Conservation (phyloP, 2,329 filamentous ascomycete genomes). For the Aspergillus candidus region DNA sequence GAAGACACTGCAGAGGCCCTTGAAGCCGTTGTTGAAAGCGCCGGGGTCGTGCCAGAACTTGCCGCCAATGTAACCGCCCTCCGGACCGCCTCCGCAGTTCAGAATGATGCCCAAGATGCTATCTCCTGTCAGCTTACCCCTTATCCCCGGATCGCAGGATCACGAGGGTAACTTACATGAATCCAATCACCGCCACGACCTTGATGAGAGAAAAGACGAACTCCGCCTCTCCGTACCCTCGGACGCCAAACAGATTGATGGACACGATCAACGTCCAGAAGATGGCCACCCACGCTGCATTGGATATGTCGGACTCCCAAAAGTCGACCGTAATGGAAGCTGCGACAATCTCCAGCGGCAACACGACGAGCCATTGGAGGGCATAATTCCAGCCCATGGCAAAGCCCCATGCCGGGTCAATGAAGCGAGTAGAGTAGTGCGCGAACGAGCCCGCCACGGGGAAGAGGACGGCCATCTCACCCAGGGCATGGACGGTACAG, state of each 20-base stretch:
- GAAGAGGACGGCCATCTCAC: conserved; percentile 84
- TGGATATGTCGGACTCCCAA: conserved; percentile 62
- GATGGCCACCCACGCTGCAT: conserved; percentile 72
- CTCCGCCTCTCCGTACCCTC: conserved; percentile 83
- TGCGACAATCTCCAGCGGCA: conserved; percentile 81
- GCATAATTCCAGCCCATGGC: conserved; percentile 96
- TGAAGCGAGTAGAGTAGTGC: conserved; percentile 82
- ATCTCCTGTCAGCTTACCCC: conserved; percentile 13
- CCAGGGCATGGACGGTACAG: conserved; percentile 84
- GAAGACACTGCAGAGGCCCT: conserved; percentile 58
- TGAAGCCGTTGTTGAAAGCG: conserved; percentile 63
- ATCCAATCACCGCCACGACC: conserved; percentile 76
- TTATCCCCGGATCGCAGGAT: neutral
- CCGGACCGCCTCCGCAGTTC: conserved; percentile 71
- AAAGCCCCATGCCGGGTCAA: conserved; percentile 92
- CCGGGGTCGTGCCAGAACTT: conserved; percentile 72
- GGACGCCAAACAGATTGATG: conserved; percentile 86
- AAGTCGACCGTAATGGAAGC: conserved; percentile 78
- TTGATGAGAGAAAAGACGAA: conserved; percentile 85
- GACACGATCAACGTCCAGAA: conserved; percentile 69
- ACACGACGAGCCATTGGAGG: conserved; percentile 75
- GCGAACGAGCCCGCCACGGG: conserved; percentile 90
- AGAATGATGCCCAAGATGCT: conserved; percentile 80
- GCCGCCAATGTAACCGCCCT: conserved; percentile 72
- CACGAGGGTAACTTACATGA: conserved; percentile 57